Evolutionary conservation across 2,329 filamentous ascomycete genomes (phyloP).

Genomic region (Trichoderma sp.): DNA sequence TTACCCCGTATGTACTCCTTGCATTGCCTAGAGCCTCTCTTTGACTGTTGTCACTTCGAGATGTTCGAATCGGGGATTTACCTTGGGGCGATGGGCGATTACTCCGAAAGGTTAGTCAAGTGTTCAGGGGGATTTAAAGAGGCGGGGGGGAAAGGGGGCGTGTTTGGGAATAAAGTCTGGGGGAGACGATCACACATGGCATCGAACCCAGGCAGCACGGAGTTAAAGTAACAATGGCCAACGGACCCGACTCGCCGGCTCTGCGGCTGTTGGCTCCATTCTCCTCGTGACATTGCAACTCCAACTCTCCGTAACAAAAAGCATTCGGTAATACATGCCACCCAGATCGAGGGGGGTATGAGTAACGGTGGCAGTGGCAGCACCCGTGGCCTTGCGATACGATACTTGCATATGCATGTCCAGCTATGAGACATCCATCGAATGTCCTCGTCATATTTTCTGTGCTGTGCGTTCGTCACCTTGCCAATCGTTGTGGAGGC

Average conservation of each 20-base stretch:
- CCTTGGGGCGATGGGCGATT: neutral
- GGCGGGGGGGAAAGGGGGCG: neutral
- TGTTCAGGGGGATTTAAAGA: neutral
- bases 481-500: neutral
- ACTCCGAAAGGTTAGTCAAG: constrained; percentile 3
- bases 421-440: neutral
- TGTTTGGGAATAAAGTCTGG: neutral
- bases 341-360: neutral
- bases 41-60: neutral
- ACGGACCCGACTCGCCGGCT: neutral
- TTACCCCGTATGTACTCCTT: constrained; percentile 5
- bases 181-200: neutral
- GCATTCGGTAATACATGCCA: neutral
- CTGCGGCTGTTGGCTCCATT: neutral
- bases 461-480: neutral
- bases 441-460: neutral
- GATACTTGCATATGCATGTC: neutral
- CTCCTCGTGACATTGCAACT: neutral
- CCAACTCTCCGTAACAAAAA: neutral
- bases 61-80: constrained; percentile 6
- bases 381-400: neutral
- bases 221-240: neutral
- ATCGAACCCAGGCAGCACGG: neutral
- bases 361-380: neutral
- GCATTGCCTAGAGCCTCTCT: constrained; percentile 8